Evolutionary conservation across 768 basidiomycete species (phyloP).

Genomic region (Dioszegia crocea): DNA sequence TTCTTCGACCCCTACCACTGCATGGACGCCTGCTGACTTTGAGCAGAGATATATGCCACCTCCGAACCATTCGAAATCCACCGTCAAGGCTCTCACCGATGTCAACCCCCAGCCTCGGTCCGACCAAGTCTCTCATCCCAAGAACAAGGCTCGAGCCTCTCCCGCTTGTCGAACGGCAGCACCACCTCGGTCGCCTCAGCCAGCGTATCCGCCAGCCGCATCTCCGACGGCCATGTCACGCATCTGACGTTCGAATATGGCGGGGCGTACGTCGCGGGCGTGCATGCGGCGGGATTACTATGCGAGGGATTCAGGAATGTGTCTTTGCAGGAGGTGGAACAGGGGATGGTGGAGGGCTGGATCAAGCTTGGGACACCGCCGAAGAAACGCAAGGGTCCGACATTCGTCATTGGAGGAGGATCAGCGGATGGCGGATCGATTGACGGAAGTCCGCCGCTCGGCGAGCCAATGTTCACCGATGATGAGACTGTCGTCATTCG

Average conservation of each 20-base stretch:
- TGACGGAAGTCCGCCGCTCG: no score
- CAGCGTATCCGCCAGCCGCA: not conserved
- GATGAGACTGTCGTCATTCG: no score
- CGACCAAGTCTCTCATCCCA: not conserved
- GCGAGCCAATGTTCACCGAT: no score
- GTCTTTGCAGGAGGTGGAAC: not conserved
- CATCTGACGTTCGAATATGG: slow-evolving; percentile 1
- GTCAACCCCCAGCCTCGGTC: not conserved
- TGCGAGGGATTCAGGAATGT: not conserved
- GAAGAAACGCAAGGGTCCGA: not conserved
- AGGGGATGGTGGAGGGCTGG: not conserved
- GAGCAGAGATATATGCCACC: slow-evolving; percentile 44
- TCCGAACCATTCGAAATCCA: slow-evolving; percentile 47
- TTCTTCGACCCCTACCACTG: no score
- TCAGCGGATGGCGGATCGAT: no score
- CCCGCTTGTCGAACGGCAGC: not conserved
- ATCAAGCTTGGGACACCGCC: not conserved
- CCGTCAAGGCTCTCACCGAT: slow-evolving; percentile 21
- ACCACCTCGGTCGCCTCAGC: not conserved
- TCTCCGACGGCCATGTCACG: not conserved
- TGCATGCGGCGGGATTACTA: not conserved
- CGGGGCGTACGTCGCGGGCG: not conserved
- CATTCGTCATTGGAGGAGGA: no score
- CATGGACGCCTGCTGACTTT: no score
- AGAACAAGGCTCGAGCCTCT: not conserved